These are phyloP conservation scores for Pythium volutum DNA, from an alignment of 352 stramenopile genomes.

Conservation along the genomic window DNA sequence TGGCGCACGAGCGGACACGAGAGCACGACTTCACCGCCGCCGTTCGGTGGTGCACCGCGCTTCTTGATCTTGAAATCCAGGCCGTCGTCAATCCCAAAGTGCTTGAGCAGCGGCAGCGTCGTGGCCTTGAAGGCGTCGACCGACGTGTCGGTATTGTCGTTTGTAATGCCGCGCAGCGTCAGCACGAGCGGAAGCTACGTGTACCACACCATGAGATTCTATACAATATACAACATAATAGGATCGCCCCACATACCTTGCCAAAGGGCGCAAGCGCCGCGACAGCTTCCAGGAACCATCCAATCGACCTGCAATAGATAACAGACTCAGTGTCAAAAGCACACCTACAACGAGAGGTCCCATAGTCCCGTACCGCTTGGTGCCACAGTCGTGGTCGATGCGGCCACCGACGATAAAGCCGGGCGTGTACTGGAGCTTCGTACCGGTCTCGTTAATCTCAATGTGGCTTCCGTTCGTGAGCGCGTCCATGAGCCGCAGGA, in stretches of 20 bases:
- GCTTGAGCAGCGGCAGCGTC: slow-evolving; percentile 92
- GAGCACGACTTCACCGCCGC: slow-evolving; percentile 91
- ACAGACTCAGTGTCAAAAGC: neutral
- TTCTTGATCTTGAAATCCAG: slow-evolving; percentile 88
- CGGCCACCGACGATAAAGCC: slow-evolving; percentile 95
- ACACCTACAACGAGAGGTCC: neutral
- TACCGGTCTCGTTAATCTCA: slow-evolving; percentile 99
- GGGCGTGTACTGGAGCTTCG: slow-evolving; percentile 95
- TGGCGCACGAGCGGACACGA: slow-evolving; percentile 94
- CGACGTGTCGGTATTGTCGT: slow-evolving; percentile 89
- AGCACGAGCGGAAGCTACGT: slow-evolving; percentile 91
- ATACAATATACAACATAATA: slow-evolving; percentile 19
- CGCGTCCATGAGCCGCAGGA: slow-evolving; percentile 95
- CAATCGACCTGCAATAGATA: slow-evolving; percentile 72
- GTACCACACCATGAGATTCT: slow-evolving; percentile 50
- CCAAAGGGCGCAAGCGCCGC: slow-evolving; percentile 97
- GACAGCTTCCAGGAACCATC: slow-evolving; percentile 98
- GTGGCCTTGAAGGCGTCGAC: slow-evolving; percentile 95
- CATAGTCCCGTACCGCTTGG: slow-evolving; percentile 41
- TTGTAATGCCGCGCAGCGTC: slow-evolving; percentile 95
- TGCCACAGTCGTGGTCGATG: slow-evolving; percentile 95
- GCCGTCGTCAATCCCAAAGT: slow-evolving; percentile 95
- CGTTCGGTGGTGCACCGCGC: slow-evolving; percentile 85
- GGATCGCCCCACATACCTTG: slow-evolving; percentile 62
- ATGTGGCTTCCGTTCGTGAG: slow-evolving; percentile 97